Conservation (phyloP, 2,329 filamentous ascomycete species). For the Seiridium unicorne region DNA sequence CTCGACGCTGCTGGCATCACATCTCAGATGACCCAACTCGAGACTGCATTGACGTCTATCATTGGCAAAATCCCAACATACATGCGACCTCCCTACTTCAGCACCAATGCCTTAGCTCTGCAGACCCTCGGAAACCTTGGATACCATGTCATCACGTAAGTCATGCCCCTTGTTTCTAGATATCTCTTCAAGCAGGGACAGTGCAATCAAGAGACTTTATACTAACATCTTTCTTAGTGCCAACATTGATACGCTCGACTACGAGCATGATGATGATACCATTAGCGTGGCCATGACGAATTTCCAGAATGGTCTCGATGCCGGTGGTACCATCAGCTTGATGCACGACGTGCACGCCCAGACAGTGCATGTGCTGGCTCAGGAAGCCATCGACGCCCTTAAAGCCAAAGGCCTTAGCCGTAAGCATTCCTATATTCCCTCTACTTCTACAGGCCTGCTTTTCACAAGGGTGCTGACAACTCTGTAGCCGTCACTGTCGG, state of each 20-base stretch:
- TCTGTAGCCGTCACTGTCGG: constrained; percentile 11
- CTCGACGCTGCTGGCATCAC: constrained; percentile 33
- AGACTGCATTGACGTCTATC: constrained; percentile 44
- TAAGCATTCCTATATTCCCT: not conserved
- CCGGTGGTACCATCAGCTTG: constrained; percentile 29
- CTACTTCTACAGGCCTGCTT: not conserved
- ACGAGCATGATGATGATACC: constrained; percentile 27
- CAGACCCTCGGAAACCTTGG: constrained; percentile 38
- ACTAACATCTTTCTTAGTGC: constrained; percentile 17
- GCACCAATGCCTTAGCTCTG: constrained; percentile 31
- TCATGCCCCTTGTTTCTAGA: not conserved
- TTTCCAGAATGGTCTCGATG: constrained; percentile 28
- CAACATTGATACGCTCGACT: constrained; percentile 46
- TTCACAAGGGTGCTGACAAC: not conserved
- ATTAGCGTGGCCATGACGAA: constrained; percentile 28
- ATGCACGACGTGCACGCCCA: constrained; percentile 34
- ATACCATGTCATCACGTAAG: constrained; percentile 42
- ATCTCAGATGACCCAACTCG: constrained; percentile 42
- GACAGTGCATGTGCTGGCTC: constrained; percentile 30
- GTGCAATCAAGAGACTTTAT: not conserved
- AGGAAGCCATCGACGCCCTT: constrained; percentile 26
- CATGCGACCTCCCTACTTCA: constrained; percentile 49
- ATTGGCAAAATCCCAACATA: constrained; percentile 44
- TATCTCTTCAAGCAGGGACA: too few species aligned
- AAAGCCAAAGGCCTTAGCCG: constrained; percentile 7